Evolutionary conservation across 257 asterid genomes (phyloP), one percentile per base, ranked within the genome.

Genomic region (Solanum chiquidenum): DNA sequence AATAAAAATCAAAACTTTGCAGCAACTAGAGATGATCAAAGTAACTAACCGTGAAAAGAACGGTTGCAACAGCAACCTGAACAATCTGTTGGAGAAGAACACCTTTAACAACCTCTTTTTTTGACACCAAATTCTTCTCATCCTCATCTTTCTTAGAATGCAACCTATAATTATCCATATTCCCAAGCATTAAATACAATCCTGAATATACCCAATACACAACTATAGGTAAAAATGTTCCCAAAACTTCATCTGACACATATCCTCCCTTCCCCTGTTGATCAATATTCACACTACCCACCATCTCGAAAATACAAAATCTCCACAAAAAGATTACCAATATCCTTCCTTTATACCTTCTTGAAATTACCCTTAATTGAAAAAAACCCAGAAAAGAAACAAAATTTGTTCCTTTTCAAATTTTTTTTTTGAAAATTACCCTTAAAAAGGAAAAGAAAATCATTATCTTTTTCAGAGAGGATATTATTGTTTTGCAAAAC

Each of bases 181-280:
- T 92, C 8, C 95, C 98, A n/a, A 95, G 68, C 91, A 94, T 68
- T 14, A 91, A 88, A 90, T 95, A 97, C 12, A 95, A 83, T 85
- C 99, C 99, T 4, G 99, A 97, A 90, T 97, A 97, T 5, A 90
- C 21, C 99, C 99, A 97, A 92, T 97, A 97, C 58, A 95, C 90
- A 71, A 92, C 77, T 46, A 97, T 93, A 44, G 99, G 99, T 73
- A 87, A 89, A 88, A 97, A 76, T 5, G 98, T 94, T 21, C 98
- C 98, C 92, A 97, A 80, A 46, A 95, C 58, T 86, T 97, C 99
- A 89, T 97, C 99, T 6, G 99, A 95, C 12, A 96, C 69, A 4
- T 86, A 83, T 31, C 89, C 87, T 89, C 88, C 92, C 88, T 27
- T 86, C 72, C 89, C 40, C 93, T 76, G 60, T 89, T 91, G 92